phyloP scores from a whole-genome alignment of 805 yeast genomes.

The Saccharomycopsis amapae region DNA sequence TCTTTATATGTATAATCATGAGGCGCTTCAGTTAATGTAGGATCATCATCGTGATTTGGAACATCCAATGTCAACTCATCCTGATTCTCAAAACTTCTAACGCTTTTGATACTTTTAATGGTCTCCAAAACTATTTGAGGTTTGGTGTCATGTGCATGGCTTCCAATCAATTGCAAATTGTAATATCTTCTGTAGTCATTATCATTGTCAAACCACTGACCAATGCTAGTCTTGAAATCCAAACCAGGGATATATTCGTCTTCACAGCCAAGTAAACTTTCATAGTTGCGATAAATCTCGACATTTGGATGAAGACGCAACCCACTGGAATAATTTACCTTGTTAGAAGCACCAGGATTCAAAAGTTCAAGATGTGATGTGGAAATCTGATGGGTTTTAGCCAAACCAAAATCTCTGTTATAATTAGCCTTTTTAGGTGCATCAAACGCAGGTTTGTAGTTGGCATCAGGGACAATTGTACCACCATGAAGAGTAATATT shows the following conservation, averaged over 20 bases:
- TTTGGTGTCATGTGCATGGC: constrained; percentile 13
- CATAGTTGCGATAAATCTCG: constrained; percentile 17
- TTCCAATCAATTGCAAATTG: constrained; percentile 17
- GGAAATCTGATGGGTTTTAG: constrained; percentile 23
- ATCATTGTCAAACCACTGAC: constrained; percentile 20
- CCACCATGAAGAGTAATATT: constrained; percentile 22
- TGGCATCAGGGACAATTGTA: constrained; percentile 21
- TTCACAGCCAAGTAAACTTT: constrained; percentile 42
- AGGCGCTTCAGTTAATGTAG: constrained; percentile 14
- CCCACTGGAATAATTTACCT: neutral
- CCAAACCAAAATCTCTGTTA: constrained; percentile 16
- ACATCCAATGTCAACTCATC: constrained; percentile 15
- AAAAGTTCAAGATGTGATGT: constrained; percentile 19
- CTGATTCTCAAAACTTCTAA: constrained; percentile 10
- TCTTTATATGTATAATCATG: constrained; percentile 19
- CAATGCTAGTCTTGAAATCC: constrained; percentile 36
- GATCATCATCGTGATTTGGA: constrained; percentile 18
- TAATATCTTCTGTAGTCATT: constrained; percentile 14
- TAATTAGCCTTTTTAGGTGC: constrained; percentile 12
- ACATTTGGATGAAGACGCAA: constrained; percentile 20
- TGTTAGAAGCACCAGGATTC: constrained; percentile 5
- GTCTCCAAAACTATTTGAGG: neutral
- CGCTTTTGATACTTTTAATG: constrained; percentile 10
- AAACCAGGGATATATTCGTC: constrained; percentile 76
- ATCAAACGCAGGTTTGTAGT: constrained; percentile 17